Evolutionary conservation across 106 monocot genomes (phyloP), one percentile per base, ranked within the genome.

Genomic region (Dendrobium chrysotoxum): DNA sequence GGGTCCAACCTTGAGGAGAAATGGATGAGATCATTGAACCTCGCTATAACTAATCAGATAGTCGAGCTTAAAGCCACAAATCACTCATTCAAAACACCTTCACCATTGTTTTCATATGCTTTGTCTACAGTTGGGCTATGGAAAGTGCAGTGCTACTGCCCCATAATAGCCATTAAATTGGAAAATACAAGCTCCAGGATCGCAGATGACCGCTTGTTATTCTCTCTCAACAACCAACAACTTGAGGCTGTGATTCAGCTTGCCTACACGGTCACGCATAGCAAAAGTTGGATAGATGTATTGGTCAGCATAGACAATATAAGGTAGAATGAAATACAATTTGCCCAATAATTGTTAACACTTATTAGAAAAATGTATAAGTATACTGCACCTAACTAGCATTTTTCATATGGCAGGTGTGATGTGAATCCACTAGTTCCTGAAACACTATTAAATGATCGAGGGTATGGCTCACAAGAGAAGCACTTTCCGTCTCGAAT

Each of bases 111-210:
- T 53, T 95, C 93, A 8, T 88, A 93, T 75, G 89, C 88, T 7
- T 7, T 91, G 11, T 89, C 93, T 1, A 86, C 89, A 7, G 79
- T 39, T n/a, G 85, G 86, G 4, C 76, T 95, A 16, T 95, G 93
- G 93, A 95, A 93, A 55, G 91, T 93, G 40, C 89, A 95, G 83
- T 46, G 93, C 58, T 95, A 81, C 55, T 95, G 93, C 85, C 93
- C 91, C 15, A 55, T 88, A 23, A 81, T 89, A 38, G 93, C 93
- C 25, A 93, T 95, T 87, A 31, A 23, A 70, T 20, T 75, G 13
- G 87, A 87, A 70, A 84, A 86, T 58, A 78, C 83, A 38, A 85
- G 82, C 39, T 30, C 72, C 2, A 53, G 44, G n/a, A 83, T 81
- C 7, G 82, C 80, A 45, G 93, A 93, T 55, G 91, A 95, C n/a